A percentile compares a stretch with the other conserved stretches of the same genome.
Evolutionary conservation across 73 alveolate genomes (phyloP).

Genomic region (Tetrahymena malaccensis): DNA sequence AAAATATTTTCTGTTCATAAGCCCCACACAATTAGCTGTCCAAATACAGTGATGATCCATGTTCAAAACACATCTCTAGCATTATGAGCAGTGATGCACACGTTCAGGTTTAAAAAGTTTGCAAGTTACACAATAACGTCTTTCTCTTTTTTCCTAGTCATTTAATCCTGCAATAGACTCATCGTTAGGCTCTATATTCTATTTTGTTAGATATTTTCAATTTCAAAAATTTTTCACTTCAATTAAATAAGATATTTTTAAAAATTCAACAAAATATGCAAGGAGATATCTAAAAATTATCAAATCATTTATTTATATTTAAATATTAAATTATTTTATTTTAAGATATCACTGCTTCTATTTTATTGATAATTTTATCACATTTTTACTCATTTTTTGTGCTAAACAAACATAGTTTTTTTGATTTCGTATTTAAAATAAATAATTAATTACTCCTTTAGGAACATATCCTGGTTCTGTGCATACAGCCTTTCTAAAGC

Average conservation of each 20-base stretch:
- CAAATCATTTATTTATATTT: not conserved
- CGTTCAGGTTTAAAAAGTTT: constrained; percentile 52
- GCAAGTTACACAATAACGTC: constrained; percentile 34
- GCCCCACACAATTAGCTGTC: constrained; percentile 59
- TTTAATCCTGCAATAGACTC: not conserved
- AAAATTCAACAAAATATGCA: not conserved
- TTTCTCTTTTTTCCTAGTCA: constrained; percentile 4
- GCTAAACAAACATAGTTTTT: not conserved
- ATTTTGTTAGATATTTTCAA: not conserved
- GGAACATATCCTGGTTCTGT: not conserved
- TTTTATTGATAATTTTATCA: too few relatives aligned
- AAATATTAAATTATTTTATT: too few relatives aligned
- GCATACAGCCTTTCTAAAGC: not conserved
- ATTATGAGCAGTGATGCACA: constrained; percentile 58
- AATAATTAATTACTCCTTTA: not conserved
- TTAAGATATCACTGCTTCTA: too few relatives aligned
- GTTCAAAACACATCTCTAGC: constrained; percentile 48
- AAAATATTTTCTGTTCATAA: constrained; percentile 46
- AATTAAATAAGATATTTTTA: not conserved
- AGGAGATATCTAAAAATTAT: not conserved
- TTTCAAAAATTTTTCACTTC: not conserved
- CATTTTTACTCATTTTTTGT: too few relatives aligned
- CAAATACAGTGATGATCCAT: constrained; percentile 76
- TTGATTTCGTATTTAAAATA: not conserved
- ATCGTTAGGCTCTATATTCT: not conserved